Conservation (phyloP, 345 rosid genomes). For the Moringa oleifera region DNA sequence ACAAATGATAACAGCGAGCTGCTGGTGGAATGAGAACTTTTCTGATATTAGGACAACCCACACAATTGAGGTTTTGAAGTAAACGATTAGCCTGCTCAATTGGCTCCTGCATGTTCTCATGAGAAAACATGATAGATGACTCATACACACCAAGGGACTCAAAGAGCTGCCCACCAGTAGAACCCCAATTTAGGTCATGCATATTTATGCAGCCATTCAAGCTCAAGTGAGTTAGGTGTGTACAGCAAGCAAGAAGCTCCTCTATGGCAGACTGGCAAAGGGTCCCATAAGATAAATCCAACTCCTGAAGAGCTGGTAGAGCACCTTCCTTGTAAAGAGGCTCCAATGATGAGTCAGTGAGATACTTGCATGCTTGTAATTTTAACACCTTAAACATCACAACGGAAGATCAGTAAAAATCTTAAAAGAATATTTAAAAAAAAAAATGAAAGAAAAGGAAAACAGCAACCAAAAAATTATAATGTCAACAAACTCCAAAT, state of each 20-base stretch:
- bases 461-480: no score
- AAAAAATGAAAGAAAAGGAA: no score
- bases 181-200: conserved; percentile 95
- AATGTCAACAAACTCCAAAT: no score
- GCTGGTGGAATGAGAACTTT: conserved; percentile 76
- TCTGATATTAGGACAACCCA: conserved; percentile 87
- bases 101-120: conserved; percentile 26
- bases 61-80: conserved; percentile 88
- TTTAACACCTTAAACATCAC: conserved; percentile 54
- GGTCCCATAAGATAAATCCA: conserved; percentile 94
- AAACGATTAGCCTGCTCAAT: conserved; percentile 56
- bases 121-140: conserved; percentile 20
- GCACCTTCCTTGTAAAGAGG: conserved; percentile 88
- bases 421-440: background rate
- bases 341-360: conserved; percentile 78
- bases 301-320: conserved; percentile 67
- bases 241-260: conserved; percentile 90
- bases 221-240: conserved; percentile 88
- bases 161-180: conserved; percentile 36
- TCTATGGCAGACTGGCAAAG: conserved; percentile 89
- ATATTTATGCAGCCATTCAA: conserved; percentile 89
- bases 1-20: conserved; percentile 71
- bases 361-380: conserved; percentile 98
- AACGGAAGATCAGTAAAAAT: background rate
- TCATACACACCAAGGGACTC: conserved; percentile 25